Percentiles rank a stretch among this genome's conserved stretches.
Conservation (phyloP, 2,329 filamentous ascomycete species). For the Aspergillus arachidicola region DNA sequence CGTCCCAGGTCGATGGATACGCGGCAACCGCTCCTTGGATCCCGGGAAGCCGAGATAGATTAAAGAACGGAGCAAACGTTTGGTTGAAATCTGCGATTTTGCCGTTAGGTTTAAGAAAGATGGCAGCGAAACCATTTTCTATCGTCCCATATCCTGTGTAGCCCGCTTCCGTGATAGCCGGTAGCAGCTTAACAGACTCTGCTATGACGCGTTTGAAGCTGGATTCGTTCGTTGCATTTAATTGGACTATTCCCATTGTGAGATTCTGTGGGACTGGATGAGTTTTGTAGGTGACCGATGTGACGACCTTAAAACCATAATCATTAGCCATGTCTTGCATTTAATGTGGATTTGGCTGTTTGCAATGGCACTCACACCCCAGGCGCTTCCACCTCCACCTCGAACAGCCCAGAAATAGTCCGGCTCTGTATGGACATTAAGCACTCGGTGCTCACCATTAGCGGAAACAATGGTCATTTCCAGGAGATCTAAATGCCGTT, state of each 20-base stretch:
- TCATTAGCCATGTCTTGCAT: neutral
- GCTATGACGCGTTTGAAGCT: neutral
- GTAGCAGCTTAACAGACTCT: neutral
- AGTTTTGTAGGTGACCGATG: constrained; percentile 9
- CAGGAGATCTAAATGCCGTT: neutral
- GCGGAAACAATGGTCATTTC: constrained; percentile 3
- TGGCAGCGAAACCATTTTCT: neutral
- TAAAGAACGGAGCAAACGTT: constrained; percentile 2
- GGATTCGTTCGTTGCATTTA: neutral
- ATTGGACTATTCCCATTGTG: neutral
- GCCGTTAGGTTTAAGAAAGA: constrained; percentile 1
- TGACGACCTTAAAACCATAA: neutral
- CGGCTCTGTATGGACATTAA: neutral
- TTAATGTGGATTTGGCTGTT: too few relatives aligned
- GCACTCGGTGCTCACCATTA: neutral
- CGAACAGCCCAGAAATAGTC: constrained; percentile 5
- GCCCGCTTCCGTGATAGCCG: neutral
- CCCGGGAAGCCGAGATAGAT: neutral
- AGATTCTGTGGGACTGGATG: constrained; percentile 4
- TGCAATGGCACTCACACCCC: neutral
- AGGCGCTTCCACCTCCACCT: constrained; percentile 1
- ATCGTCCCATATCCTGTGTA: constrained; percentile 1
- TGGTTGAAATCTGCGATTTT: constrained; percentile 1
- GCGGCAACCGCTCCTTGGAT: neutral
- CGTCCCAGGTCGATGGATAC: constrained; percentile 4